These are phyloP conservation scores for Phylloporus arenicola DNA, from an alignment of 768 basidiomycete species.

Conservation along the genomic window DNA sequence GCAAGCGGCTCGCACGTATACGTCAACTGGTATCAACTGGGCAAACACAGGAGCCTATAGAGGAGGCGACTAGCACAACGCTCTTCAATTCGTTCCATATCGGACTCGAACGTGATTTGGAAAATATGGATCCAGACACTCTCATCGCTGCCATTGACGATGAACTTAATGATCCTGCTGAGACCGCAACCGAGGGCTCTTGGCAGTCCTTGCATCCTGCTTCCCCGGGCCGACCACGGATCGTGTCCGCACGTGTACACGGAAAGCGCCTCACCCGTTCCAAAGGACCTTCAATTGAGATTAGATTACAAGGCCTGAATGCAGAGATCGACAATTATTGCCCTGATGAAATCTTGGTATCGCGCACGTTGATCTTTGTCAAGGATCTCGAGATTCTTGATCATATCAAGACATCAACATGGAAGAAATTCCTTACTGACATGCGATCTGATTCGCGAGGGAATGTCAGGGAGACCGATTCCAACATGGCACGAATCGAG, in stretches of 20 bases:
- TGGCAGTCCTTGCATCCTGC: constrained; percentile 80
- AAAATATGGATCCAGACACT: constrained; percentile 67
- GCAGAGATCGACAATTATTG: constrained; percentile 65
- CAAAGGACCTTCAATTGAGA: constrained; percentile 77
- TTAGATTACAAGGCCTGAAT: constrained; percentile 59
- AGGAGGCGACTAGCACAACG: constrained; percentile 65
- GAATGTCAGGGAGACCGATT: constrained; percentile 84
- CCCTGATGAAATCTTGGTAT: constrained; percentile 51
- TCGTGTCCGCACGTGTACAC: constrained; percentile 37
- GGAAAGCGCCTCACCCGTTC: constrained; percentile 67
- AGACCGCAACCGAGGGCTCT: constrained; percentile 75
- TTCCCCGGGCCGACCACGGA: constrained; percentile 38
- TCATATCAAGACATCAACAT: constrained; percentile 96
- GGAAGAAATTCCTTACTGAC: constrained; percentile 93
- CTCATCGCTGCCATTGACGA: constrained; percentile 91
- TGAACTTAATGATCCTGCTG: constrained; percentile 72
- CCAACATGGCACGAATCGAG: constrained; percentile 90
- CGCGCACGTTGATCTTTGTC: constrained; percentile 62
- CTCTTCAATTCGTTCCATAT: constrained; percentile 95
- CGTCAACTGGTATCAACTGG: constrained; percentile 88
- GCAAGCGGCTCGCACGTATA: constrained; percentile 80
- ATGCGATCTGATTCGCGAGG: constrained; percentile 81
- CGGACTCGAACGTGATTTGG: constrained; percentile 75
- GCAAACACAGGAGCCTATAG: constrained; percentile 72
- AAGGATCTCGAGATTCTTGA: constrained; percentile 85